A percentile compares a stretch with the other conserved stretches of the same genome.
phyloP scores from a whole-genome alignment of 208 protist genomes.

The Lotmaria passim region DNA sequence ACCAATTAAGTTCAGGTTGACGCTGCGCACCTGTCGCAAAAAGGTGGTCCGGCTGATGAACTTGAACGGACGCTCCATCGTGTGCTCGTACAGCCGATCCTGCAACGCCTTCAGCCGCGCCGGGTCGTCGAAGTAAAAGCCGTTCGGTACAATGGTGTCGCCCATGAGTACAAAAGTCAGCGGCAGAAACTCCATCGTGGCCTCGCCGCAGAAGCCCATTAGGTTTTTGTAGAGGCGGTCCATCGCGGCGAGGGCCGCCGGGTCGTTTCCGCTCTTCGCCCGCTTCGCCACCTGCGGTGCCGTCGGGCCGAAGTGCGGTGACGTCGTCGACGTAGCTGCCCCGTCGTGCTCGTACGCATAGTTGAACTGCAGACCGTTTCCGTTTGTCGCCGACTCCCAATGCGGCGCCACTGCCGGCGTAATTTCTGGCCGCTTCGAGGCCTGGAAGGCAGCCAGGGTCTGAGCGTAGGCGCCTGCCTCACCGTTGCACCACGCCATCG shows the following conservation, averaged over 20 bases:
- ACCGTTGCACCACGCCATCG: conserved; percentile 30
- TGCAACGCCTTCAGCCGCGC: conserved; percentile 35
- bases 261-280: conserved; percentile 49
- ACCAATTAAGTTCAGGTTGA: conserved; percentile 78
- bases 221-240: conserved; percentile 54
- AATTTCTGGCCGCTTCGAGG: conserved; percentile 10
- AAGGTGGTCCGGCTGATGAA: conserved; percentile 66
- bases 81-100: conserved; percentile 49
- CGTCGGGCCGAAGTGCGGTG: conserved; percentile 22
- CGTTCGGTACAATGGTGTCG: conserved; percentile 71
- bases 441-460: conserved; percentile 32
- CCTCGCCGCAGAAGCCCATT: conserved; percentile 51
- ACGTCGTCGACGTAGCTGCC: conserved; percentile 1
- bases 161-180: conserved; percentile 65
- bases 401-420: conserved; percentile 31
- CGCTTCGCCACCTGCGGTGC: conserved; percentile 54
- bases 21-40: conserved; percentile 62
- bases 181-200: conserved; percentile 66
- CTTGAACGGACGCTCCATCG: conserved; percentile 62
- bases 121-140: conserved; percentile 61
- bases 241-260: conserved; percentile 51
- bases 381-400: conserved; percentile 56
- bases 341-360: conserved; percentile 43
- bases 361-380: conserved; percentile 54
- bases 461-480: conserved; percentile 24